A percentile compares a stretch with the other conserved stretches of the same genome.
phyloP scores from a whole-genome alignment of 2,329 filamentous ascomycete species.

The Penicillium frequentans region DNA sequence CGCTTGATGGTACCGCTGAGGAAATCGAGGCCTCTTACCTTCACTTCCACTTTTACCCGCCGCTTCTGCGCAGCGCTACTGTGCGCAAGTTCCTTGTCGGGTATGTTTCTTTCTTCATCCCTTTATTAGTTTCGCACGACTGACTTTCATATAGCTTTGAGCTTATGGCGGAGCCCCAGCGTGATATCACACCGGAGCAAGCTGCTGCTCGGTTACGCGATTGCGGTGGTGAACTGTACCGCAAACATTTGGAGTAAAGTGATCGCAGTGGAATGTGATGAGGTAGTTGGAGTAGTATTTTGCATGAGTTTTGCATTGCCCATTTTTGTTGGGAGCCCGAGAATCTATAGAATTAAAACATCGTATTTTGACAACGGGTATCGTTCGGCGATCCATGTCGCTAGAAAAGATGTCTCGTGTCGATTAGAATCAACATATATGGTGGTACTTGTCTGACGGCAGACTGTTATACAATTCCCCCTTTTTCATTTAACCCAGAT shows the following conservation, averaged over 20 bases:
- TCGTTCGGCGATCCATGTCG: not conserved
- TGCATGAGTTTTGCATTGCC: not conserved
- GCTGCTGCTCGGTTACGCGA: constrained; percentile 74
- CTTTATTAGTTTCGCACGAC: not conserved
- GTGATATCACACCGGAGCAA: constrained; percentile 97
- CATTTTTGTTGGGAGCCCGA: not conserved
- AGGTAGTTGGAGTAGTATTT: not conserved
- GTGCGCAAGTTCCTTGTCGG: constrained; percentile 96
- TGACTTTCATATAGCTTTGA: constrained; percentile 56
- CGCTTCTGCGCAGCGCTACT: constrained; percentile 84
- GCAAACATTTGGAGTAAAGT: constrained; percentile 56
- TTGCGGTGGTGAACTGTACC: constrained; percentile 81
- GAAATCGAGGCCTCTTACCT: constrained; percentile 87
- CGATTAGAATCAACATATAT: not conserved
- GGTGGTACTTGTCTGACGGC: not conserved
- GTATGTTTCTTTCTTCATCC: not conserved
- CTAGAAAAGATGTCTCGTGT: not conserved
- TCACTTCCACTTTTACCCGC: constrained; percentile 97
- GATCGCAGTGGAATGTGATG: not conserved
- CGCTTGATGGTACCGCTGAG: constrained; percentile 74
- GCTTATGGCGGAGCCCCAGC: constrained; percentile 94
- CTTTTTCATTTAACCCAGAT: constrained; percentile 22
- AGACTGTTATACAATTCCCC: not conserved
- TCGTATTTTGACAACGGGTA: not conserved
- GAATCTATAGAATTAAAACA: not conserved